phyloP scores from a whole-genome alignment of 768 basidiomycete genomes.

The Gloeophyllum trabeum region DNA sequence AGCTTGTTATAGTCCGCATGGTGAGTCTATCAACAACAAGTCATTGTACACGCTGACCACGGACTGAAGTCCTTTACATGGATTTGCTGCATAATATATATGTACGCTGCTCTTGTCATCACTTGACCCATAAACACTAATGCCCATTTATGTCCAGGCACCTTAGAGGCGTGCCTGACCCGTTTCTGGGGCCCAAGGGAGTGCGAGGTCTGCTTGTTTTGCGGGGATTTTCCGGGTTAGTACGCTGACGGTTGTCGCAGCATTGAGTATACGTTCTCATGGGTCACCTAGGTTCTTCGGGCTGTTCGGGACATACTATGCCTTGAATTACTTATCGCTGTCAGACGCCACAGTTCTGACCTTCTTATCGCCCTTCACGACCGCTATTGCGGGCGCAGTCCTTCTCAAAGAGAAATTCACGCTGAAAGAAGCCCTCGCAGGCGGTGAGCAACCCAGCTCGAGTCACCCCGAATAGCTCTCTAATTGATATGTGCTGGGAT shows the following conservation, averaged over 20 bases:
- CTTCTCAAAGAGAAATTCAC: slow-evolving; percentile 52
- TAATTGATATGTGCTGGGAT: no score
- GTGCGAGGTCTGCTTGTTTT: not conserved
- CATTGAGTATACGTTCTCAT: no score
- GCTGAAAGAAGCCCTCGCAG: slow-evolving; percentile 42
- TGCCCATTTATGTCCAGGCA: slow-evolving; percentile 14
- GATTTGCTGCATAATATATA: slow-evolving; percentile 36
- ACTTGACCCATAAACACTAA: no score
- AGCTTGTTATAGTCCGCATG: slow-evolving; percentile 53
- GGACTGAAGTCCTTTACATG: slow-evolving; percentile 49
- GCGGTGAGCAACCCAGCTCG: slow-evolving; percentile 25
- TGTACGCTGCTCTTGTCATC: slow-evolving; percentile 21
- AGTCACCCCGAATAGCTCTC: no score
- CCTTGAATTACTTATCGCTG: slow-evolving; percentile 63
- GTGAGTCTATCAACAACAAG: slow-evolving; percentile 21
- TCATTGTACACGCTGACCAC: no score
- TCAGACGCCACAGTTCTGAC: slow-evolving; percentile 72
- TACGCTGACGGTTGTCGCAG: slow-evolving; percentile 42
- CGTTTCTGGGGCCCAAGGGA: slow-evolving; percentile 39
- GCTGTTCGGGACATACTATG: slow-evolving; percentile 58
- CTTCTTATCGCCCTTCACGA: slow-evolving; percentile 61
- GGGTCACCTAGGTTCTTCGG: slow-evolving; percentile 59
- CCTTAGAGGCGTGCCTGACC: slow-evolving; percentile 36
- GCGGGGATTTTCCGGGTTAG: not conserved
- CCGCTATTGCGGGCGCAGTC: slow-evolving; percentile 48